phyloP scores from a whole-genome alignment of 768 basidiomycete species.

The Hysterangium stoloniferum region DNA sequence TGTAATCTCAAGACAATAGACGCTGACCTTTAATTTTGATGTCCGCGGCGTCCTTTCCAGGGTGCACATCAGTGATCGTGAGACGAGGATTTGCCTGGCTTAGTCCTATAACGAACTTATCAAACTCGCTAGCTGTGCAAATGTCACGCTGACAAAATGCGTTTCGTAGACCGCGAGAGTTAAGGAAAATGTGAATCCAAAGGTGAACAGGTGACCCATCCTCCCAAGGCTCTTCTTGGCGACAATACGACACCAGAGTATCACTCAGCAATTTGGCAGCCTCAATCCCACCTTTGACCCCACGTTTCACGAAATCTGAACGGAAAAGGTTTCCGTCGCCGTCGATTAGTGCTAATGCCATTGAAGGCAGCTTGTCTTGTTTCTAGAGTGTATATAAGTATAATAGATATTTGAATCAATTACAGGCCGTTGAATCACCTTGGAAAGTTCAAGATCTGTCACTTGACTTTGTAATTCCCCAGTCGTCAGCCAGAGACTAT shows the following conservation, averaged over 20 bases:
- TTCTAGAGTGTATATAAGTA: neutral
- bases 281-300: slow-evolving; percentile 54
- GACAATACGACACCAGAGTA: slow-evolving; percentile 36
- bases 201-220: slow-evolving; percentile 40
- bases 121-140: slow-evolving; percentile 58
- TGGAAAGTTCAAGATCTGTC: no score
- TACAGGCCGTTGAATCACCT: no score
- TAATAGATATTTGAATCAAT: no score
- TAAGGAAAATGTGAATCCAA: slow-evolving; percentile 69
- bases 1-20: neutral
- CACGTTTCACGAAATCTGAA: slow-evolving; percentile 49
- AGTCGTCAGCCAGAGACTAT: no score
- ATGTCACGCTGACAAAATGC: slow-evolving; percentile 42
- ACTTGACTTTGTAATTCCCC: no score
- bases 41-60: slow-evolving; percentile 51
- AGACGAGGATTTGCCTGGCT: slow-evolving; percentile 69
- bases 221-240: slow-evolving; percentile 33
- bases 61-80: slow-evolving; percentile 59
- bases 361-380: neutral
- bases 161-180: slow-evolving; percentile 48
- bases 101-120: slow-evolving; percentile 55
- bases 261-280: slow-evolving; percentile 63
- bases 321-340: slow-evolving; percentile 65
- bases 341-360: slow-evolving; percentile 38
- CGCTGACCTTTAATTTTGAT: slow-evolving; percentile 60